A percentile compares a stretch with the other conserved stretches of the same genome.
Evolutionary conservation across 352 stramenopile species (phyloP).

Genomic region (Phytopythium montanum): DNA sequence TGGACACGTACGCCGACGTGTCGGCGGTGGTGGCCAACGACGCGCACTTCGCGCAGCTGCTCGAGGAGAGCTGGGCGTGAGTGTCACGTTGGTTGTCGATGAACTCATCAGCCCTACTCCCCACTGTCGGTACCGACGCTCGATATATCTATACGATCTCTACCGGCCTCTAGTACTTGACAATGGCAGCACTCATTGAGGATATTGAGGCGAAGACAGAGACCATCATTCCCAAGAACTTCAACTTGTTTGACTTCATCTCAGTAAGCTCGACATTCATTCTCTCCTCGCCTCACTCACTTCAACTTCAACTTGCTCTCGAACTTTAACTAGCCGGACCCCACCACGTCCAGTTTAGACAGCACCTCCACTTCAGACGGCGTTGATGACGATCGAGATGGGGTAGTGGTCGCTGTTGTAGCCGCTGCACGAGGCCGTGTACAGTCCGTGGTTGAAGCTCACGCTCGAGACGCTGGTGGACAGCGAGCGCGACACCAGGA

Average conservation of each 20-base stretch:
- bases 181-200: too few relatives aligned
- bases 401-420: constrained; percentile 64
- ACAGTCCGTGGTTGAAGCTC: constrained; percentile 45
- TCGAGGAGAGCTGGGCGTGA: constrained; percentile 70
- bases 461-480: constrained; percentile 33
- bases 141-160: too few relatives aligned
- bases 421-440: constrained; percentile 41
- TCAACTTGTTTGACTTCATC: background rate
- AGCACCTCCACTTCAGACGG: too few relatives aligned
- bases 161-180: too few relatives aligned
- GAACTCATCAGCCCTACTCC: too few relatives aligned
- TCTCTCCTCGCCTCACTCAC: background rate
- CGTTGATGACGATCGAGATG: constrained; percentile 25
- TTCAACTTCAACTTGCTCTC: background rate
- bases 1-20: constrained; percentile 73
- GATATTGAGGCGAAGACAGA: too few relatives aligned
- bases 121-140: too few relatives aligned
- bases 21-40: constrained; percentile 57
- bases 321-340: background rate
- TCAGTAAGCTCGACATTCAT: background rate
- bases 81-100: too few relatives aligned
- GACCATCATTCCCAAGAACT: too few relatives aligned
- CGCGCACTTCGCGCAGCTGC: constrained; percentile 56
- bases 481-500: constrained; percentile 49
- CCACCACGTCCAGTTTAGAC: too few relatives aligned